Evolutionary conservation across 2,329 filamentous ascomycete genomes (phyloP), one percentile per base, ranked within the genome.

Genomic region (Eurotiales sp.): DNA sequence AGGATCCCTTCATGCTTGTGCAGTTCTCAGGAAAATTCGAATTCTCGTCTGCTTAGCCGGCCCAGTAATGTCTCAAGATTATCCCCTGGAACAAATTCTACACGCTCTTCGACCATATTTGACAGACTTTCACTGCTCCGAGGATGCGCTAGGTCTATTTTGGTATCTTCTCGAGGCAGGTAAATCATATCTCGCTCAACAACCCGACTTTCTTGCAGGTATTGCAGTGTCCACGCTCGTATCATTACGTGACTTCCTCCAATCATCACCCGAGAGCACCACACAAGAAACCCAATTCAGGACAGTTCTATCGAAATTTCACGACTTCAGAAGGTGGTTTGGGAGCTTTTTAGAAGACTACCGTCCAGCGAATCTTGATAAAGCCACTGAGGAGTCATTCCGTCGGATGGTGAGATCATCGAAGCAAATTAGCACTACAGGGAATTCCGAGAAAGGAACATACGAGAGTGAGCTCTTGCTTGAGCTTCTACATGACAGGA

Each of bases 21-120:
- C 90, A 1, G 84, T 96, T 3, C 79, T 99, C 46, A 85, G 91
- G 34, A 96, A 95, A 64, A 79, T 97, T 42, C 81, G 90, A 29
- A 81, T 96, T 8, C 72, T 97, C 14, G 79, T 97, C 22, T 87
- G 84, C 53, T 73, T 97, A 41, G 86, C 90, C 22, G 90, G 90
- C 0, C 67, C 81, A 0, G 77, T 84, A 46, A 88, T 87, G n/a
- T 76, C 86, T 21, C 74, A 82, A 36, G 87, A 86, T 0, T 97
- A 97, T 63, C 88, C 90, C 10, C 68, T 96, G 12, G 89, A 99
- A 67, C 93, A 96, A 88, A 77, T 95, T 0, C 77, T 99, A 1
- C 88, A 90, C 61, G 86, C 87, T 1, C 76, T 96, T 17, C 80
- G 87, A 8, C 83, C 84, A 0, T 95, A 90, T 58, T 75, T 97